Evolutionary conservation across 352 stramenopile species (phyloP), one percentile per base, ranked within the genome.

Genomic region (Globisporangium camurandrum): DNA sequence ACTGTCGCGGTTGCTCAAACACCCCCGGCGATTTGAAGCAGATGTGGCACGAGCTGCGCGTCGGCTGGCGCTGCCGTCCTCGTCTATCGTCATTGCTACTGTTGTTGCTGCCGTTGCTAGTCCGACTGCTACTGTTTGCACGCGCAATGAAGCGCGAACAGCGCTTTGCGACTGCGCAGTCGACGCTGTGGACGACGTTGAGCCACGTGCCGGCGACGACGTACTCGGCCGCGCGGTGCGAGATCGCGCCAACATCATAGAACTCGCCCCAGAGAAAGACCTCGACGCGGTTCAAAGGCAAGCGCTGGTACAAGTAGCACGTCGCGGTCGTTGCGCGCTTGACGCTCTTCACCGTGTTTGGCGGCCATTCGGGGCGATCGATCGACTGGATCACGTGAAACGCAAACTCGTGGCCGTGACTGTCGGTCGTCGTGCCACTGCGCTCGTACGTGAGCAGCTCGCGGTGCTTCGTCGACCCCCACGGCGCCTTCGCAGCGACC

Each of bases 251-350:
- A 30, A 71, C 60, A 27, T 66, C 62, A 20, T 48, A 55, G 46
- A 64, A 33, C 30, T 67, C 51, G 28, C 67, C 59, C 19, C 51
- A 57, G 17, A 73, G 49, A 49, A 75, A 77, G 23, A 59, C 59
- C 50, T 75, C 51, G 19, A 67, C 68, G 53, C 46, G 36, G 39
- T 49, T 67, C 56, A 33, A 47, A 0, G 50, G 49, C 39, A 57
- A 51, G 3, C 51, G 62, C 1, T 57, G 62, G 24, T 77, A 77
- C 16, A 77, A 27, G 30, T 72, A 75, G 30, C 64, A 74, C 5
- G 62, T 62, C n/a, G 65, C 54, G 0, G 66, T 67, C 40, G 61
- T 51, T 22, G 64, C 64, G 4, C 67, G 67, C 12, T 62, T 56
- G 51, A 75, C 61, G 4, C 65, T 62, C 6, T 64, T 67, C 3